Conservation (phyloP, 495 filamentous ascomycete species). For the Penicillium bialowiezense region DNA sequence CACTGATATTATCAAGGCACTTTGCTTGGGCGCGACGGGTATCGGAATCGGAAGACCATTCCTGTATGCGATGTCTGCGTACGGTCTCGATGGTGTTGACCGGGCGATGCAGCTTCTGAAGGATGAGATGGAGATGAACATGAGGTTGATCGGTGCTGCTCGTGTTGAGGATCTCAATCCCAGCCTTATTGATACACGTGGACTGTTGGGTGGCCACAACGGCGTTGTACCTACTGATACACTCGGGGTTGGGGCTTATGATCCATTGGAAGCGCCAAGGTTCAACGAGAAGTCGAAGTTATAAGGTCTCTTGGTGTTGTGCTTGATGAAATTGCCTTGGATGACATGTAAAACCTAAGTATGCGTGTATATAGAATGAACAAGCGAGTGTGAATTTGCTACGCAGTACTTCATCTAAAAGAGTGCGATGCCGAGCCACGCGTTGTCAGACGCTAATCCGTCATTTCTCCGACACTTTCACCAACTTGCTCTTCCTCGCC, state of each 20-base stretch:
- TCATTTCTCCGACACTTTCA: background rate
- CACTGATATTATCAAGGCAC: slow-evolving; percentile 94
- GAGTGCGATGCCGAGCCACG: too few species aligned
- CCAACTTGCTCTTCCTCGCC: background rate
- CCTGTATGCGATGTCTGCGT: slow-evolving; percentile 92
- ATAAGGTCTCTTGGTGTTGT: background rate
- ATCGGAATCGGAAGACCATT: slow-evolving; percentile 95
- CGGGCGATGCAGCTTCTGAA: slow-evolving; percentile 92
- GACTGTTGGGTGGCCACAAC: slow-evolving; percentile 63
- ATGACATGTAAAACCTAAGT: background rate
- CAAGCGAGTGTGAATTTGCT: too few species aligned
- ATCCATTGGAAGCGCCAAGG: slow-evolving; percentile 59
- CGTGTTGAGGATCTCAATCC: slow-evolving; percentile 75
- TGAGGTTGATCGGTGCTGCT: slow-evolving; percentile 83
- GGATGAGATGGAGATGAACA: slow-evolving; percentile 99
- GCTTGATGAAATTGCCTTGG: background rate
- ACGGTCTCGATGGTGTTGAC: slow-evolving; percentile 83
- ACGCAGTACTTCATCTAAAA: too few species aligned
- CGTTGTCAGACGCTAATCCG: too few species aligned
- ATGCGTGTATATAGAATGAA: background rate
- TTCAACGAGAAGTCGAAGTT: slow-evolving; percentile 60
- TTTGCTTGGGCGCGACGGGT: slow-evolving; percentile 88
- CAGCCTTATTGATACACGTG: slow-evolving; percentile 72
- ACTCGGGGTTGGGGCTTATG: slow-evolving; percentile 60
- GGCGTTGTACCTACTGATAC: slow-evolving; percentile 67